phyloP scores from a whole-genome alignment of 2,329 filamentous ascomycete genomes.

The Verticillium dahliae region DNA sequence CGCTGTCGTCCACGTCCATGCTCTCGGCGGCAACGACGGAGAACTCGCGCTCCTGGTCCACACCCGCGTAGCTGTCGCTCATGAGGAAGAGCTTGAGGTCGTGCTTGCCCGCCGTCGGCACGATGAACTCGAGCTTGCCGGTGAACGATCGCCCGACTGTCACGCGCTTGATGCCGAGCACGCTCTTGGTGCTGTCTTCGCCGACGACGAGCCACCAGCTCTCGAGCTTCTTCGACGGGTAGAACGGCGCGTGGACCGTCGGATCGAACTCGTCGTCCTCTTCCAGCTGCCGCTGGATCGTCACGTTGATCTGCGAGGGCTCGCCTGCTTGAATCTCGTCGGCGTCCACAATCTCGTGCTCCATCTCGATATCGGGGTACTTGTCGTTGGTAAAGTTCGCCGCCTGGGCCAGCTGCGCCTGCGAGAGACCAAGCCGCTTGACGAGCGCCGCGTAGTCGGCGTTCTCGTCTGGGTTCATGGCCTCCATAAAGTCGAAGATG shows the following conservation, averaged over 20 bases:
- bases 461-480: constrained; percentile 95
- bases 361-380: constrained; percentile 90
- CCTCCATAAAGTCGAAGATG: constrained; percentile 96
- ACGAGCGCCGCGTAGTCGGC: constrained; percentile 71
- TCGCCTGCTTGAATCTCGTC: constrained; percentile 75
- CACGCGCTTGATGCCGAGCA: constrained; percentile 91
- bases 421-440: constrained; percentile 69
- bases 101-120: constrained; percentile 77
- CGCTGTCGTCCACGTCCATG: constrained; percentile 89
- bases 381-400: constrained; percentile 93
- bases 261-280: constrained; percentile 64
- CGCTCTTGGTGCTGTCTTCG: constrained; percentile 79
- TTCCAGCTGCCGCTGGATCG: constrained; percentile 77
- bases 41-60: constrained; percentile 92
- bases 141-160: constrained; percentile 76
- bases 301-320: constrained; percentile 75
- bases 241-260: constrained; percentile 91
- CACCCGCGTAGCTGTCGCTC: constrained; percentile 94
- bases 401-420: constrained; percentile 79
- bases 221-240: constrained; percentile 85
- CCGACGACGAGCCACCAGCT: constrained; percentile 98
- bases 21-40: constrained; percentile 80
- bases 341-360: constrained; percentile 77
- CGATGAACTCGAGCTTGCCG: constrained; percentile 78
- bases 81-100: constrained; percentile 89